phyloP scores from a whole-genome alignment of 2,329 filamentous ascomycete genomes.

The Diaporthe nobilis region DNA sequence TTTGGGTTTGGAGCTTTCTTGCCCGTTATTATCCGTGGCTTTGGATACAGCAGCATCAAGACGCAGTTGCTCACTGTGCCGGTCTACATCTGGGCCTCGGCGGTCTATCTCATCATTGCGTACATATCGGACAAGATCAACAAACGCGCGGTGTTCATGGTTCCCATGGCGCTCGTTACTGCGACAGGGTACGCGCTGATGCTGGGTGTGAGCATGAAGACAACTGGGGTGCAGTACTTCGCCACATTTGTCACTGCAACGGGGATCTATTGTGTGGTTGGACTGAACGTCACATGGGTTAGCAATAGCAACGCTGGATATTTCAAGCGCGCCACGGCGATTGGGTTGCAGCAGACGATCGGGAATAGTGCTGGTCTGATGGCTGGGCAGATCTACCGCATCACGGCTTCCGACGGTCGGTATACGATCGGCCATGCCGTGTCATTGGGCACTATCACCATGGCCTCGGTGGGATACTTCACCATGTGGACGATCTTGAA shows the following conservation, averaged over 20 bases:
- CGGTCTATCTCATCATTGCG: slow-evolving; percentile 60
- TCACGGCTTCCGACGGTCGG: slow-evolving; percentile 41
- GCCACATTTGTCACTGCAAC: slow-evolving; percentile 63
- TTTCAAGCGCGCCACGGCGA: slow-evolving; percentile 61
- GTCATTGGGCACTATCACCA: slow-evolving; percentile 47
- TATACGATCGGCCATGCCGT: slow-evolving; percentile 52
- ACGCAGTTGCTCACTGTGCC: slow-evolving; percentile 69
- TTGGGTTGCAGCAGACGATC: slow-evolving; percentile 61
- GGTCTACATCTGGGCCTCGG: slow-evolving; percentile 66
- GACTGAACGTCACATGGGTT: slow-evolving; percentile 63
- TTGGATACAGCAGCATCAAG: slow-evolving; percentile 65
- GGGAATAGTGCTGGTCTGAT: slow-evolving; percentile 63
- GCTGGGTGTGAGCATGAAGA: slow-evolving; percentile 56
- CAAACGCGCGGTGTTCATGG: slow-evolving; percentile 63
- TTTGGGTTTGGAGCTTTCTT: slow-evolving; percentile 73
- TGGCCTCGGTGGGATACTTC: slow-evolving; percentile 41
- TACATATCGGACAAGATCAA: slow-evolving; percentile 61
- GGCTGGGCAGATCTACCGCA: slow-evolving; percentile 54
- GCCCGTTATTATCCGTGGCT: slow-evolving; percentile 66
- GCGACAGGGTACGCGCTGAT: slow-evolving; percentile 65
- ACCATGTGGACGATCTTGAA: neutral
- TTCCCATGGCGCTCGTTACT: slow-evolving; percentile 65
- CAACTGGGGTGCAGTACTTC: slow-evolving; percentile 64
- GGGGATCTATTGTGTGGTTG: slow-evolving; percentile 62
- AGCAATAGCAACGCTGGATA: slow-evolving; percentile 61